Conservation (phyloP, 2,329 filamentous ascomycete species). For the Beauveria sp. region DNA sequence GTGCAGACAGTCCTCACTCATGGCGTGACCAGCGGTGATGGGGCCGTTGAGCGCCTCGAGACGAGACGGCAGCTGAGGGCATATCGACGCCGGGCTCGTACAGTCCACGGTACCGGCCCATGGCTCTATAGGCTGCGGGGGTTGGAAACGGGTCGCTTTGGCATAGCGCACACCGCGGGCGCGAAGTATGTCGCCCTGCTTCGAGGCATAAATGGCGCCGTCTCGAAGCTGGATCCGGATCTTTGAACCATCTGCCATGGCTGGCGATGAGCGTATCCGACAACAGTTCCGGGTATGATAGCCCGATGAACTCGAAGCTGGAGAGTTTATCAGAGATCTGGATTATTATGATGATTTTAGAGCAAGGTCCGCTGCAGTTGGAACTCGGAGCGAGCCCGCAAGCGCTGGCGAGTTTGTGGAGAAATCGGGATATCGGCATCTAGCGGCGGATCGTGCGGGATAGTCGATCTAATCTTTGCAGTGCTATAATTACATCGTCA, state of each 20-base stretch:
- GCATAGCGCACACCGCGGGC: slow-evolving; percentile 15
- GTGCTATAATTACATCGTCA: neutral
- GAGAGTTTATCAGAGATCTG: neutral
- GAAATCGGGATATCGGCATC: neutral
- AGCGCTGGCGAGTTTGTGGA: neutral
- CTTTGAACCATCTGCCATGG: neutral
- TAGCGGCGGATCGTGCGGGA: neutral
- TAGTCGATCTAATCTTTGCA: neutral
- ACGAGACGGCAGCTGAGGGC: slow-evolving; percentile 14
- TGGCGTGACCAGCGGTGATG: slow-evolving; percentile 5
- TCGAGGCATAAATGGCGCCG: slow-evolving; percentile 12
- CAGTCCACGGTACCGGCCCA: slow-evolving; percentile 13
- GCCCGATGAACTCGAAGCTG: too few species aligned
- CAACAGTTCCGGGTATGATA: too few species aligned
- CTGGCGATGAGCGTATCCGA: too few species aligned
- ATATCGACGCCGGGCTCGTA: slow-evolving; percentile 13
- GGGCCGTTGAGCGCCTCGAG: slow-evolving; percentile 12
- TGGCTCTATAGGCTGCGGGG: neutral
- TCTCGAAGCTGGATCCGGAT: slow-evolving; percentile 17
- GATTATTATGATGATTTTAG: neutral
- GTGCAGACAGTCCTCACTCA: slow-evolving; percentile 15
- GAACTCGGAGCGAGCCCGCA: too few species aligned
- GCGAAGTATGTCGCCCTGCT: neutral
- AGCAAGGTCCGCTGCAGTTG: neutral
- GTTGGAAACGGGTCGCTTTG: slow-evolving; percentile 13